phyloP scores from a whole-genome alignment of 1,284 basidiomycete species.

The Moesziomyces antarcticus region DNA sequence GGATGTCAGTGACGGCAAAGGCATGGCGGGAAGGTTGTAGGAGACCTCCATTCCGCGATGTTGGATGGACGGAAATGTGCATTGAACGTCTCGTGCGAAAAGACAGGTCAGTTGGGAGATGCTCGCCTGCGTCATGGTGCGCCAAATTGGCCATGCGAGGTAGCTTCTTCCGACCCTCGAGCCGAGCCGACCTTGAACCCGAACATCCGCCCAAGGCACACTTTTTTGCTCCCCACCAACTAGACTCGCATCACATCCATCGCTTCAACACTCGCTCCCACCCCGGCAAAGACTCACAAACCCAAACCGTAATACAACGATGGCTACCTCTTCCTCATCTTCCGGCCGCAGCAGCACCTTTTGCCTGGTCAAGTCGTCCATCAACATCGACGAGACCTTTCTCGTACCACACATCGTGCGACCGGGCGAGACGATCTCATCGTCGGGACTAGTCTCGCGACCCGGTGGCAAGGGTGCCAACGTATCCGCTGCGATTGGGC shows the following conservation, averaged over 20 bases:
- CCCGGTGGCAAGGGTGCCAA: slow-evolving; percentile 67
- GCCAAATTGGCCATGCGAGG: slow-evolving; percentile 4
- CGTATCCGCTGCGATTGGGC: slow-evolving; percentile 59
- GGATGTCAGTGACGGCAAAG: too few relatives aligned
- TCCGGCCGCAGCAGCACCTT: slow-evolving; percentile 18
- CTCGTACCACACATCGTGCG: slow-evolving; percentile 60
- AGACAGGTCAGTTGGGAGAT: not conserved
- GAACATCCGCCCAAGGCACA: slow-evolving; percentile 15
- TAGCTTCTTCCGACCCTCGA: not conserved
- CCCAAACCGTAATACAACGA: too few relatives aligned
- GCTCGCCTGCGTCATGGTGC: slow-evolving; percentile 20
- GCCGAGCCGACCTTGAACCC: slow-evolving; percentile 1
- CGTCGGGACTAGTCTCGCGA: slow-evolving; percentile 48
- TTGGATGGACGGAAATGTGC: not conserved
- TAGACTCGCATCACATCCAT: too few relatives aligned
- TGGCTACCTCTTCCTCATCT: slow-evolving; percentile 12
- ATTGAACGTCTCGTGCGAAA: not conserved
- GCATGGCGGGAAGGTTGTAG: too few relatives aligned
- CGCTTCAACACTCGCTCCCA: too few relatives aligned
- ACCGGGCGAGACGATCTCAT: slow-evolving; percentile 64
- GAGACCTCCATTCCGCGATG: not conserved
- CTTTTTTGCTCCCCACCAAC: not conserved
- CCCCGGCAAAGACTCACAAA: too few relatives aligned
- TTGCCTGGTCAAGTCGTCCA: slow-evolving; percentile 62
- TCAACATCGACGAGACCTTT: slow-evolving; percentile 67